Evolutionary conservation across 495 filamentous ascomycete species (phyloP), one percentile per base, ranked within the genome.

Genomic region (Amniculicola lignicola): DNA sequence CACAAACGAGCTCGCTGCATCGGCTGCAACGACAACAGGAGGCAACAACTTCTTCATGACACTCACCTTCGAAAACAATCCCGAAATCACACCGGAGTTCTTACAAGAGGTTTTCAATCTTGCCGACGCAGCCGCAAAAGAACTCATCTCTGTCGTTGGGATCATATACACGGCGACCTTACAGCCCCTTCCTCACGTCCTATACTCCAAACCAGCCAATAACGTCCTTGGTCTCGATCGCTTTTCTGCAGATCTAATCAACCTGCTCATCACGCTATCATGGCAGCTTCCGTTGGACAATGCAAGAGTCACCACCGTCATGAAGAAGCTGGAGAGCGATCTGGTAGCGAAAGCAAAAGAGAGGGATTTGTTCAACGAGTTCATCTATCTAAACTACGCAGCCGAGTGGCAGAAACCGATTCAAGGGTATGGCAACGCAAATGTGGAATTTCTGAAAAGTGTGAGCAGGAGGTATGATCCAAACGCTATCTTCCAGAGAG

Each of bases 381-480:
- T 78, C 47, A 62, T 85, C 23, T 85, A 86, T 57, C 73, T 81
- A 56, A 81, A 82, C 51, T 73, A 73, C 50, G 69, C 69, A 15
- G 64, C 47, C 9, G 24, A 29, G 25, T 69, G 52, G 53, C 69
- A 71, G 48, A 55, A 73, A 49, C 70, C 74, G 3, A 67, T 80
- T 46, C 57, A 54, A 10, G 63, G 70, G 7, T 65, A 67, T 43
- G 64, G 70, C 6, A 24, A 25, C 2, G 57, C 16, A 5, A 64
- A 38, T 42, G 57, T 57, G 37, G 52, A 27, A 11, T 42, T 55
- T 23, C 43, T 72, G 55, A 43, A 52, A 49, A 58, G 28, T 4
- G 61, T 64, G 22, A 68, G 63, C 38, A 65, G 64, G 57, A 64
- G 59, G 49, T 71, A 70, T 40, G 70, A 73, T 61, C 70, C 70